Base-by-base conservation (phyloP, 2,329 filamentous ascomycete species). In the Huntiella abstrusa region DNA sequence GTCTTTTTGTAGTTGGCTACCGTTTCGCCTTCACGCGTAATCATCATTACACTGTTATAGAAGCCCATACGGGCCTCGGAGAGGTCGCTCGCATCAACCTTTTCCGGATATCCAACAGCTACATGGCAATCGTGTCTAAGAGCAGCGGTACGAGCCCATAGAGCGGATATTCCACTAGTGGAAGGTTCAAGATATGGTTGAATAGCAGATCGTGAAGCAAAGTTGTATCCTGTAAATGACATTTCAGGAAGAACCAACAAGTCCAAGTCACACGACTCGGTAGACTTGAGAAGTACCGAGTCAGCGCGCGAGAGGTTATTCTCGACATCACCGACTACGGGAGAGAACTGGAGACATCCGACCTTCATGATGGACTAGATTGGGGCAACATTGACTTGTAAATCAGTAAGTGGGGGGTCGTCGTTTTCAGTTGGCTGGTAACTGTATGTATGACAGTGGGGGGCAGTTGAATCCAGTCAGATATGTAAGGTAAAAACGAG, bases 221-320 rank as follows among this genome's bases (percentile, higher is more conserved):
- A 88, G 57, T 86, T 86, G 64, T 87, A 91, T 28, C 83, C 79
- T 48, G 75, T 70, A 56, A 88, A 85, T 1, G 83, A 80, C 58
- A 88, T 63, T 57, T 88, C 83, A 0, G 83, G 82, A 0, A 88
- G 62, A 0, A 88, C 73, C 0, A 91, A 64, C 28, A 87, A 66
- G 55, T 85, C 80, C 12, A 48, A 28, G 12, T 45, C 39, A 16
- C 43, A 37, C n/a, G 37, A 19, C 13, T 50, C 49, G 7, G 49
- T 16, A 16, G 47, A 41, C 36, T 50, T 50, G 1, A 87, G 41
- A 8, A 88, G 62, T 3, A 87, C 66, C 0, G 67, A 60, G 52
- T 86, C 75, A 51, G 82, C 82, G 13, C 70, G 70, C 52, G 70
- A 71, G 40, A 87, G 65, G 53, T 88, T 88, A 51, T 80, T 73